These are phyloP conservation scores for Kodamaea leandrae DNA, from an alignment of 805 yeast genomes.

Conservation along the genomic window DNA sequence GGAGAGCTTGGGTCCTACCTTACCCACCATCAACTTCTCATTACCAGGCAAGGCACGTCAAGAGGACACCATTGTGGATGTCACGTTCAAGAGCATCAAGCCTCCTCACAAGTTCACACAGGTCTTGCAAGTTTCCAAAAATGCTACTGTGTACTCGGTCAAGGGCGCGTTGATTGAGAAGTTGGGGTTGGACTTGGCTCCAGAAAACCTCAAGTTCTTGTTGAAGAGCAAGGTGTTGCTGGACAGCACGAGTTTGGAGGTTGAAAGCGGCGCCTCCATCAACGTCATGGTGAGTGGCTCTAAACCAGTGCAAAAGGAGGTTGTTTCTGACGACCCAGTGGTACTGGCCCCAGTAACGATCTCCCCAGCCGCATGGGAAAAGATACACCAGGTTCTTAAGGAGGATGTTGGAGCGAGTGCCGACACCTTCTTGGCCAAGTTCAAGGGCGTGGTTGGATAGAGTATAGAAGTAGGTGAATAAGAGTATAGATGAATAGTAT, in stretches of 20 bases:
- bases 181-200: slow-evolving; percentile 25
- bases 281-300: slow-evolving; percentile 8
- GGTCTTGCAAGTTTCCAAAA: slow-evolving; percentile 23
- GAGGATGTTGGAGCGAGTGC: slow-evolving; percentile 22
- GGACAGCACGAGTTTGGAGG: slow-evolving; percentile 43
- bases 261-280: slow-evolving; percentile 4
- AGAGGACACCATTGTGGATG: slow-evolving; percentile 17
- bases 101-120: slow-evolving; percentile 61
- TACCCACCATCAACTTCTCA: slow-evolving; percentile 43
- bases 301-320: background rate
- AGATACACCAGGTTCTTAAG: slow-evolving; percentile 18
- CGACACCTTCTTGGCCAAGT: slow-evolving; percentile 14
- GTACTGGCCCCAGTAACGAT: slow-evolving; percentile 9
- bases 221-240: slow-evolving; percentile 62
- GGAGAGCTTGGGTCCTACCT: slow-evolving; percentile 43
- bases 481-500: background rate
- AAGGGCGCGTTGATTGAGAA: slow-evolving; percentile 35
- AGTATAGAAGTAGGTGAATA: background rate
- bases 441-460: slow-evolving; percentile 7
- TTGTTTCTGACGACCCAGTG: slow-evolving; percentile 11
- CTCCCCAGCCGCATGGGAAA: slow-evolving; percentile 19
- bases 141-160: slow-evolving; percentile 35
- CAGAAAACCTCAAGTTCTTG: slow-evolving; percentile 48
- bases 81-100: slow-evolving; percentile 61
- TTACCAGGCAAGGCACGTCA: slow-evolving; percentile 23